Base-by-base conservation (phyloP, 768 basidiomycete genomes). In the Kondoa malvinella region DNA sequence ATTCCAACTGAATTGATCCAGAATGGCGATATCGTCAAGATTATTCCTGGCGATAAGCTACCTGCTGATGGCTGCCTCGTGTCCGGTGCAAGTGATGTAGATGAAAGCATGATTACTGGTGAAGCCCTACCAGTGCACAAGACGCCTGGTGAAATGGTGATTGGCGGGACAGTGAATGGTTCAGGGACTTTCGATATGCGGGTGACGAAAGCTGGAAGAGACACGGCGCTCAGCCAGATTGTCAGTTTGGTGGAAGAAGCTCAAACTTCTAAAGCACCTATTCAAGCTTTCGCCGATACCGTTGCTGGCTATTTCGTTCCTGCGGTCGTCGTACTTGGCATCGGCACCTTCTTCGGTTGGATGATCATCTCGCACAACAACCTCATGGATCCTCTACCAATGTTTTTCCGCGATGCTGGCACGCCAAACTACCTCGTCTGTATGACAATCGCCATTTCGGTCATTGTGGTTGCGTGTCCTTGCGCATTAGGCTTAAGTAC, bases 291-390 rank as follows among this genome's bases (percentile, higher is more conserved):
- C 77, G 92, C 92, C 2, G 95, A 99, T 77, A 84, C 82, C 65
- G 85, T 95, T 57, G 94, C 95, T 0, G 95, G 95, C 14, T 86
- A 86, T 79, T 97, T 99, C 76, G 92, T 99, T 0, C 95, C 95
- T 0, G 79, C 85, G 31, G 92, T 97, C 74, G 86, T 97, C 74
- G 80, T 84, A 0, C 85, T 97, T 30, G 85, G 90, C 1, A 75
- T 82, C 2, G 34, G 89, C 73, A 97, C 95, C 0, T 91, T 99
- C 77, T 71, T 85, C 59, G 81, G 75, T 0, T 99, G 95, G 95
- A 82, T 92, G 78, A 71, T 87, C 64, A 77, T 96, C 69, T 84
- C 87, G 31, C 79, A 80, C 68, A 57, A 50, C 65, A 66, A 71
- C 34, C 56, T 86, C 29, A 68, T 87, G 29, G 78, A 76, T 57